These are phyloP conservation scores for Glaciozyma martinii DNA, from an alignment of 768 basidiomycete genomes.

Conservation along the genomic window DNA sequence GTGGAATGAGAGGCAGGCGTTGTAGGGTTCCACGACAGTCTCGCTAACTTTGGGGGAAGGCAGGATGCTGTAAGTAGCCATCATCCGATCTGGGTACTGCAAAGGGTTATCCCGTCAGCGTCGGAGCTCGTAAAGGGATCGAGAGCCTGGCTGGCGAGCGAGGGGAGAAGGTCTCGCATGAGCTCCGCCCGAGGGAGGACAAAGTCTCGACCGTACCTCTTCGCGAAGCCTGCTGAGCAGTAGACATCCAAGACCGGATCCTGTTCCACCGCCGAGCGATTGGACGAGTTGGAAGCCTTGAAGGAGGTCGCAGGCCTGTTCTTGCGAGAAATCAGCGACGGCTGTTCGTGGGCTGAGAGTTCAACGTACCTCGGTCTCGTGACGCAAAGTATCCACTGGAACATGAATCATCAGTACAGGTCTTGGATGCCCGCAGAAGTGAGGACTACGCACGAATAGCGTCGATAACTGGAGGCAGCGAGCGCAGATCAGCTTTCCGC, in stretches of 20 bases:
- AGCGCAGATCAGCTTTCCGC: too few species aligned
- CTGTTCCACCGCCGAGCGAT: conserved; percentile 94
- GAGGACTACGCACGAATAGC: conserved; percentile 24
- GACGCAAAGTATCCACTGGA: conserved; percentile 60
- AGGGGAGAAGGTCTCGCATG: neutral
- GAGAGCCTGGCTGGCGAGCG: too few species aligned
- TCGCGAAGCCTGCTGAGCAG: conserved; percentile 98
- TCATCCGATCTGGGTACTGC: conserved; percentile 81
- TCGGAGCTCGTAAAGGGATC: too few species aligned
- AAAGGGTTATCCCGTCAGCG: neutral
- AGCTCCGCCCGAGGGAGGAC: neutral
- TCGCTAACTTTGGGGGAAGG: conserved; percentile 67
- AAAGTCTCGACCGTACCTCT: conserved; percentile 50
- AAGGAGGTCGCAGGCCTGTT: conserved; percentile 52
- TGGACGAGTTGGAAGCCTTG: conserved; percentile 90
- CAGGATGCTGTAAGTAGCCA: conserved; percentile 99
- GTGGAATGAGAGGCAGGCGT: conserved; percentile 94
- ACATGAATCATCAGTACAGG: neutral
- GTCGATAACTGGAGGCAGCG: conserved; percentile 46
- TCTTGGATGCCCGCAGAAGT: neutral
- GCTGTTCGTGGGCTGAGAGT: too few species aligned
- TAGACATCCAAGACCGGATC: conserved; percentile 99
- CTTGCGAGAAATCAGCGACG: too few species aligned
- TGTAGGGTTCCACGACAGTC: conserved; percentile 99
- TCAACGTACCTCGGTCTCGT: conserved; percentile 48